Base-by-base conservation (phyloP, 257 asterid species). In the Verbascum thapsus region DNA sequence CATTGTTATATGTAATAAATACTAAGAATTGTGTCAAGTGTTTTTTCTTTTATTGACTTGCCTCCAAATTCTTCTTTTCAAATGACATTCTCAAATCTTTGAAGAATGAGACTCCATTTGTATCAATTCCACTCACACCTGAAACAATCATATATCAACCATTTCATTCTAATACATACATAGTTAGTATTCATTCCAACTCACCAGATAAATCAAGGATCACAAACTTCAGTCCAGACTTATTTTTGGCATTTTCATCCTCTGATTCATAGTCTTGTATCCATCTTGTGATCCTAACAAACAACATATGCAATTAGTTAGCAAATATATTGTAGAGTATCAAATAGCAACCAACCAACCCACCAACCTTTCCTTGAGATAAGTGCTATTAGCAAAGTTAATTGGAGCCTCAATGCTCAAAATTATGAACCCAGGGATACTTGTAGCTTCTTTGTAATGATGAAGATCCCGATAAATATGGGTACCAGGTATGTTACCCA, bases 301-400 rank as follows among this genome's bases (percentile, higher is more conserved):
- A 50, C 54, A 58, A 64, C 45, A 37, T 37, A 34, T 7, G 4
- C 23, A 34, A n/a, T n/a, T n/a, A n/a, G n/a, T n/a, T n/a, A n/a
- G n/a, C n/a, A n/a, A n/a, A n/a, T n/a, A n/a, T n/a, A n/a, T n/a
- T n/a, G n/a, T n/a, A n/a, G n/a, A n/a, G n/a, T n/a, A n/a, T n/a
- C n/a, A n/a, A n/a, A n/a, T n/a, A n/a, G n/a, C n/a, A n/a, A n/a
- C n/a, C n/a, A n/a, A n/a, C n/a, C n/a, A n/a, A n/a, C n/a, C n/a
- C n/a, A 44, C 75, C 49, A 66, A 90, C 95, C 96, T 80, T 72
- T 91, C 98, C 42, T 85, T 91, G 42, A 85, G 91, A 70, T 88
- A 88, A 70, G 94, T 91, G 7, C 87, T 74, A 71, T 91, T 88
- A 0, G 86, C 95, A 34, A 91, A 91, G 79, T 91, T 91, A 58